A percentile compares a stretch with the other conserved stretches of the same genome.
These are phyloP conservation scores for Puccinia triticina DNA, from an alignment of 1,284 basidiomycete species.

Conservation along the genomic window DNA sequence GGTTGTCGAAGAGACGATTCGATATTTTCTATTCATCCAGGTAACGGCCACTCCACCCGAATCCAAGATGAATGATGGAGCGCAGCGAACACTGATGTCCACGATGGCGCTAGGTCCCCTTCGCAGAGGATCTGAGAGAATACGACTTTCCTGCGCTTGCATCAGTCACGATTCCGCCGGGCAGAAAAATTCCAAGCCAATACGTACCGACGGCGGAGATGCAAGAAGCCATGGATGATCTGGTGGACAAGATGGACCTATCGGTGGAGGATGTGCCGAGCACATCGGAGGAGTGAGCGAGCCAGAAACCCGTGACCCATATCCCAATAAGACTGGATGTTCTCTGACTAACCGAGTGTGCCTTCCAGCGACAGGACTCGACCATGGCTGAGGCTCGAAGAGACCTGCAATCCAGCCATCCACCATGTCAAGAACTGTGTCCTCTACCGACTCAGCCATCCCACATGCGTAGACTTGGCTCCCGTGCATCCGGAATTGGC, in stretches of 20 bases:
- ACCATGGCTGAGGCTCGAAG: conserved; percentile 39
- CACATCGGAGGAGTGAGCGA: conserved; percentile 6
- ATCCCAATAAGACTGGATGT: background rate
- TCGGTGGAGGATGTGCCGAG: conserved; percentile 5
- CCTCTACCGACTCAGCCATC: conserved; percentile 26
- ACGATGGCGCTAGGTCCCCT: conserved; percentile 17
- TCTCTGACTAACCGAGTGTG: background rate
- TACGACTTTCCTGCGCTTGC: conserved; percentile 5
- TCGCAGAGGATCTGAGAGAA: conserved; percentile 34
- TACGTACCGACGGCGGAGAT: conserved; percentile 37
- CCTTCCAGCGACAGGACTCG: background rate
- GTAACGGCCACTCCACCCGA: background rate
- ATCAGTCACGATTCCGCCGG: background rate
- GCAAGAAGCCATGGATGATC: conserved; percentile 47
- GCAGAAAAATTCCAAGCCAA: background rate
- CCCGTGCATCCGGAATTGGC: conserved; percentile 31
- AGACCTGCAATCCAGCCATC: conserved; percentile 32
- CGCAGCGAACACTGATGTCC: background rate
- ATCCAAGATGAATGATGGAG: background rate
- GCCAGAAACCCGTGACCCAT: background rate
- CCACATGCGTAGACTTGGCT: conserved; percentile 21
- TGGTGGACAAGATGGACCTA: conserved; percentile 45
- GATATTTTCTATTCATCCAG: conserved; percentile 46
- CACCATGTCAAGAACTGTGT: conserved; percentile 42
- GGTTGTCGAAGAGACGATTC: conserved; percentile 5